Conservation (phyloP, 495 filamentous ascomycete species). For the Penicillium cinerascens region DNA sequence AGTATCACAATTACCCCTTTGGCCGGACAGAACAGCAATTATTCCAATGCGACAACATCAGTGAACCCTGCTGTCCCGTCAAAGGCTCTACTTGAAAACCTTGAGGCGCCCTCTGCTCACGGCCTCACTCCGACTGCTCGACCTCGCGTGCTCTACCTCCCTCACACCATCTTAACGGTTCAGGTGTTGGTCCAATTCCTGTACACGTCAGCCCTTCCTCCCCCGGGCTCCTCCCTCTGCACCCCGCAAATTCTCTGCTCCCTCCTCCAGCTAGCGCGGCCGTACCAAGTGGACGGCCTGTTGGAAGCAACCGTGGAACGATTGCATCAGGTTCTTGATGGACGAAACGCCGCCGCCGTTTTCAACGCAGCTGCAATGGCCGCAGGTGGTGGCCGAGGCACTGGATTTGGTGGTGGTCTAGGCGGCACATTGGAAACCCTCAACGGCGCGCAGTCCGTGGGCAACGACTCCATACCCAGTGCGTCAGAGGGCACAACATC, state of each 20-base stretch:
- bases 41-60: slow-evolving; percentile 58
- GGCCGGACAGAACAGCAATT: slow-evolving; percentile 54
- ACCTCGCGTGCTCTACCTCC: slow-evolving; percentile 85
- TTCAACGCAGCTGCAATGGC: slow-evolving; percentile 99
- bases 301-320: slow-evolving; percentile 89
- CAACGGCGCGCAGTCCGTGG: slow-evolving; percentile 32
- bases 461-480: slow-evolving; percentile 18
- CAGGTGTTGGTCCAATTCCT: slow-evolving; percentile 86
- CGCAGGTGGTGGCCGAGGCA: slow-evolving; percentile 82
- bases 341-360: slow-evolving; percentile 88
- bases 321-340: slow-evolving; percentile 85
- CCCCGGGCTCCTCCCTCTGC: slow-evolving; percentile 70
- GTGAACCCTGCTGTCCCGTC: slow-evolving; percentile 49
- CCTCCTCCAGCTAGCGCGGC: slow-evolving; percentile 86
- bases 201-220: slow-evolving; percentile 84
- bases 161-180: slow-evolving; percentile 84
- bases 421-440: slow-evolving; percentile 45
- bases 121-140: slow-evolving; percentile 65
- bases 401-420: slow-evolving; percentile 41
- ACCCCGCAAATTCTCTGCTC: slow-evolving; percentile 95
- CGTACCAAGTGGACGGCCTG: slow-evolving; percentile 88
- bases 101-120: slow-evolving; percentile 44
- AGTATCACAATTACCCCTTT: slow-evolving; percentile 81
- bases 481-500: slow-evolving; percentile 22
- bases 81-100: slow-evolving; percentile 41